Percentiles rank a stretch among this genome's conserved stretches.
Conservation (phyloP, 805 yeast genomes). For the Priceomyces haplophilus region DNA sequence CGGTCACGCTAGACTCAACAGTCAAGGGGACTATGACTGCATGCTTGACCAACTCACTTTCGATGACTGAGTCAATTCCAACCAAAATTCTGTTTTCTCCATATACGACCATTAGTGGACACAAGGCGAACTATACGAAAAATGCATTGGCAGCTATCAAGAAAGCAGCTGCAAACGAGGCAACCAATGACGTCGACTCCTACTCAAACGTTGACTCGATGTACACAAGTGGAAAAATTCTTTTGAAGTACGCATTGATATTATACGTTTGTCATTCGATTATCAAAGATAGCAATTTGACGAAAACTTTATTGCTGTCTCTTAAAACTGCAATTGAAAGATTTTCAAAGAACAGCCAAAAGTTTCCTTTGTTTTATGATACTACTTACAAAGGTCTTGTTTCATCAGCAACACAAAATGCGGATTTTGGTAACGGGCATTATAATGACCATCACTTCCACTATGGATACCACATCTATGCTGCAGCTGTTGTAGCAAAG, state of each 20-base stretch:
- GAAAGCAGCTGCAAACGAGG: constrained; percentile 15
- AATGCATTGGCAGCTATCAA: constrained; percentile 12
- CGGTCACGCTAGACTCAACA: constrained; percentile 45
- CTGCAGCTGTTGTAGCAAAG: constrained; percentile 22
- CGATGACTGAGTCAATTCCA: constrained; percentile 44
- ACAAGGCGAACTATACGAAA: constrained; percentile 11
- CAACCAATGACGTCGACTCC: constrained; percentile 8
- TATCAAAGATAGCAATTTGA: constrained; percentile 16
- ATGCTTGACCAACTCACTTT: constrained; percentile 38
- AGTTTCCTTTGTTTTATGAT: constrained; percentile 27
- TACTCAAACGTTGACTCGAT: constrained; percentile 17
- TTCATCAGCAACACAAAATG: constrained; percentile 20
- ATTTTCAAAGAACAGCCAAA: constrained; percentile 17
- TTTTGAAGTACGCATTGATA: constrained; percentile 20
- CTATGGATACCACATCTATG: constrained; percentile 26
- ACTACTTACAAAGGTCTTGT: constrained; percentile 27
- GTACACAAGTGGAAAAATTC: constrained; percentile 24
- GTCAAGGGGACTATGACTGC: constrained; percentile 48
- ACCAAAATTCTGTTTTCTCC: constrained; percentile 38
- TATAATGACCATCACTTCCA: constrained; percentile 37
- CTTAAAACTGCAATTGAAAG: constrained; percentile 17
- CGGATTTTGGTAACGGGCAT: constrained; percentile 27
- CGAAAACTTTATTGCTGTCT: constrained; percentile 12
- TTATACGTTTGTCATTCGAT: constrained; percentile 20
- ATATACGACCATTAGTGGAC: constrained; percentile 6